phyloP scores from a whole-genome alignment of 164 flowering plant genomes.

The Vitis rupestris region DNA sequence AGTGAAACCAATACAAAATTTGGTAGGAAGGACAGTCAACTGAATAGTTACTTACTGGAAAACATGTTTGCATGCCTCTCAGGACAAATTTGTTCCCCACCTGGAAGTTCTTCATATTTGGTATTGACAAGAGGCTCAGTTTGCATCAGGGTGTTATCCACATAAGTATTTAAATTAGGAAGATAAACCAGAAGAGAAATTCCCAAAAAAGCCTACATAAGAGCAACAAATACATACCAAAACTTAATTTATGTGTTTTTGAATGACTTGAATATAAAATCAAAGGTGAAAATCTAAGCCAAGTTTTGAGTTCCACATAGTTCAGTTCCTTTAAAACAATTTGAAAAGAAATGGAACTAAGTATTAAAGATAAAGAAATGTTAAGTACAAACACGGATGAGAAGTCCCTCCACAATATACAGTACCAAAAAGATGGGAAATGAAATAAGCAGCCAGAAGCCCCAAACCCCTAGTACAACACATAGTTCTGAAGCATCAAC shows the following conservation, averaged over 20 bases:
- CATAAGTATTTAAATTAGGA: slow-evolving; percentile 19
- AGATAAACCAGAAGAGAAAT: slow-evolving; percentile 12
- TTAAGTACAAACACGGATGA: no score
- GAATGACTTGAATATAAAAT: no score
- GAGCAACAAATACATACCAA: background rate
- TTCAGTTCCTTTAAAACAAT: no score
- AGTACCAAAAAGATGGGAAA: no score
- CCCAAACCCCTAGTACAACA: no score
- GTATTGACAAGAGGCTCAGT: slow-evolving; percentile 8
- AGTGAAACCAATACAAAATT: background rate
- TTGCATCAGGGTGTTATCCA: slow-evolving; percentile 9
- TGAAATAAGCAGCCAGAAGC: no score
- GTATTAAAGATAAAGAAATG: no score
- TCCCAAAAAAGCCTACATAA: slow-evolving; percentile 19
- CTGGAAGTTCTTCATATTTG: slow-evolving; percentile 17
- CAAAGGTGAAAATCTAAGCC: no score
- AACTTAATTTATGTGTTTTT: background rate
- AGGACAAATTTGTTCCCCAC: slow-evolving; percentile 16
- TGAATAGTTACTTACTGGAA: slow-evolving; percentile 12
- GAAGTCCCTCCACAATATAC: no score
- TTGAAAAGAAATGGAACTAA: no score
- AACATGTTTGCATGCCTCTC: slow-evolving; percentile 20
- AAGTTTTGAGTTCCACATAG: no score
- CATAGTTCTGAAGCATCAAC: no score
- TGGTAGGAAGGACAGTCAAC: background rate